Conservation (phyloP, 2,329 filamentous ascomycete genomes). For the Penicillium sp. region DNA sequence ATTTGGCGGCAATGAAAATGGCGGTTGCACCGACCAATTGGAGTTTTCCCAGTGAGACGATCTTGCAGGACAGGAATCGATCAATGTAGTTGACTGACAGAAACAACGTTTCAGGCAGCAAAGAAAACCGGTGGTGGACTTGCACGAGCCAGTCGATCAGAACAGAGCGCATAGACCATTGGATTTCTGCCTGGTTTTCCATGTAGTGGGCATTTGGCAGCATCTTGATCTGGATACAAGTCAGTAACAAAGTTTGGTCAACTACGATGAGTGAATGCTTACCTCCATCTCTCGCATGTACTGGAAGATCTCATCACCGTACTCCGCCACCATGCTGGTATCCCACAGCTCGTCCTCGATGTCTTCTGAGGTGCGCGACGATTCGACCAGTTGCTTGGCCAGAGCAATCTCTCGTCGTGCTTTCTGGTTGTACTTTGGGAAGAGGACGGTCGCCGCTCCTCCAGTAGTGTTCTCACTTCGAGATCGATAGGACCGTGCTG, state of each 20-base stretch:
- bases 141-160: slow-evolving; percentile 98
- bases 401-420: slow-evolving; percentile 68
- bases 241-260: slow-evolving; percentile 18
- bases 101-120: slow-evolving; percentile 93
- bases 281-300: slow-evolving; percentile 92
- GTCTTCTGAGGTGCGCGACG: slow-evolving; percentile 65
- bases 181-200: slow-evolving; percentile 94
- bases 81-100: slow-evolving; percentile 96
- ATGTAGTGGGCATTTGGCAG: slow-evolving; percentile 91
- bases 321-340: slow-evolving; percentile 96
- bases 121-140: slow-evolving; percentile 84
- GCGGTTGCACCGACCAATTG: slow-evolving; percentile 95
- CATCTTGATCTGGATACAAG: slow-evolving; percentile 60
- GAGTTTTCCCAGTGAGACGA: slow-evolving; percentile 90
- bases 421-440: slow-evolving; percentile 67
- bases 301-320: slow-evolving; percentile 89
- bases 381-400: slow-evolving; percentile 64
- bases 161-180: slow-evolving; percentile 97
- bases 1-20: slow-evolving; percentile 93
- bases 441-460: slow-evolving; percentile 62
- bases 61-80: slow-evolving; percentile 89
- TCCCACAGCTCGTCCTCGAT: slow-evolving; percentile 88
- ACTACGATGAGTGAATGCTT: slow-evolving; percentile 16
- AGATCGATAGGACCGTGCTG: slow-evolving; percentile 73
- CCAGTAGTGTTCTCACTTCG: slow-evolving; percentile 69